These are phyloP conservation scores for Mycena sanguinolenta DNA, from an alignment of 768 basidiomycete genomes.

Conservation along the genomic window DNA sequence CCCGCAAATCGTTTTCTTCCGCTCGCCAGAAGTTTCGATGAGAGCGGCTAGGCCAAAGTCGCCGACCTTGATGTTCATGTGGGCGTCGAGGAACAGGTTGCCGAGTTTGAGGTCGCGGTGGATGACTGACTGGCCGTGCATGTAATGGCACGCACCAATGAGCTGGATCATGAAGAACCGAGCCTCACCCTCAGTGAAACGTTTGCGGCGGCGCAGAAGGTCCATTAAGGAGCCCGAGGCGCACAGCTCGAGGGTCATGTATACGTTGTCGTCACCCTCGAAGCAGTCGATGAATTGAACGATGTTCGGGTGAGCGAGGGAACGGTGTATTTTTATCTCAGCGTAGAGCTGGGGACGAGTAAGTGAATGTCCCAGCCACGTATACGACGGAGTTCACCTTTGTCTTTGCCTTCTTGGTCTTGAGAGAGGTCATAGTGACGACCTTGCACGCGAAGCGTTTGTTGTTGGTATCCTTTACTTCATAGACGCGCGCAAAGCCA, in stretches of 20 bases:
- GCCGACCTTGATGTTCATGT: slow-evolving; percentile 97
- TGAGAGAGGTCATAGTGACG: slow-evolving; percentile 90
- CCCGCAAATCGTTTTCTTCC: slow-evolving; percentile 99
- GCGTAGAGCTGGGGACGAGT: slow-evolving; percentile 82
- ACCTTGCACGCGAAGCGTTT: slow-evolving; percentile 90
- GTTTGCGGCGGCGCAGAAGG: slow-evolving; percentile 86
- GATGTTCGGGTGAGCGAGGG: slow-evolving; percentile 92
- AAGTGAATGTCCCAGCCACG: neutral
- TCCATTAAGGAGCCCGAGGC: slow-evolving; percentile 92
- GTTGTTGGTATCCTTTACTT: slow-evolving; percentile 83
- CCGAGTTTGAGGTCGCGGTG: slow-evolving; percentile 98
- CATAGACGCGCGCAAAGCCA: slow-evolving; percentile 97
- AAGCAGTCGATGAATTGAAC: slow-evolving; percentile 94
- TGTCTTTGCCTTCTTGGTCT: slow-evolving; percentile 96
- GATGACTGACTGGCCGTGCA: slow-evolving; percentile 97
- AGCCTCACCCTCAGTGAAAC: slow-evolving; percentile 92
- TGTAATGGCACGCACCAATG: slow-evolving; percentile 96
- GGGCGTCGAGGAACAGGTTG: slow-evolving; percentile 90
- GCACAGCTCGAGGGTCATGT: slow-evolving; percentile 97
- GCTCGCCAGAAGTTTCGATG: slow-evolving; percentile 95
- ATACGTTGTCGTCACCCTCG: slow-evolving; percentile 95
- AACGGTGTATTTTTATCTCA: slow-evolving; percentile 97
- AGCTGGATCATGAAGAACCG: slow-evolving; percentile 95
- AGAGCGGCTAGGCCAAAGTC: slow-evolving; percentile 98
- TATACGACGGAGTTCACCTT: slow-evolving; percentile 69